Evolutionary conservation across 306 rosid genomes (phyloP), one percentile per base, ranked within the genome.

Genomic region (Arachis hypogaea): DNA sequence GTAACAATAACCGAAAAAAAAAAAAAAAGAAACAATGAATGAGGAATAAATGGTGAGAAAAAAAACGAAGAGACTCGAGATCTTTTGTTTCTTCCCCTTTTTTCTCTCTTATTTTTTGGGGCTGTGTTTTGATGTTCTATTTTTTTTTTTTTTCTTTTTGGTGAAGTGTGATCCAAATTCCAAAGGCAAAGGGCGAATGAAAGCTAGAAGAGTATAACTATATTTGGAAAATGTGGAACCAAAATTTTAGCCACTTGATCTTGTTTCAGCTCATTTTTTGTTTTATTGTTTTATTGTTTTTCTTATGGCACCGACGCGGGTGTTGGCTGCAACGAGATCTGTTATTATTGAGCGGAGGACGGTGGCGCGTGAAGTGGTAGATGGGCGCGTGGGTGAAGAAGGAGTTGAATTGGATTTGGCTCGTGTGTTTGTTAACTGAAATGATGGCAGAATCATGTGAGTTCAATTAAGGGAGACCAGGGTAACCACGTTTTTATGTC

Each of bases 191-290:
- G 61, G 40, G 5, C 1, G 5, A 10, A 6, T 9, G 5, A 10
- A 6, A 5, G 75, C 50, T 6, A 57, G 30, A 58, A 30, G 1
- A 33, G 14, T 11, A 5, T 5, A 6, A 63, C 91, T 77, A 74
- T 61, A 52, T 66, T 69, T 77, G 59, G 83, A 82, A 82, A 74
- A 62, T 58, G 45, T 12, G 6, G 16, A 30, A 75, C 66, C 79
- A 62, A 76, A 16, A 64, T 73, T 78, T 69, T 81, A 86, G 87
- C 84, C 22, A 46, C 11, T 46, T 18, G 66, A 38, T 49, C 55
- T 46, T 46, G 11, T 10, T 49, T 49, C 5, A 10, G 55, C n/a
- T 14, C 1, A 9, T 29, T 12, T 9, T 4, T 36, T 11, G 12
- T 0, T 44, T 42, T 14, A 5, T 44, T 45, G 22, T 64, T 12